These are phyloP conservation scores for Monosporascus sp. DNA, from an alignment of 2,329 filamentous ascomycete genomes.

Conservation along the genomic window DNA sequence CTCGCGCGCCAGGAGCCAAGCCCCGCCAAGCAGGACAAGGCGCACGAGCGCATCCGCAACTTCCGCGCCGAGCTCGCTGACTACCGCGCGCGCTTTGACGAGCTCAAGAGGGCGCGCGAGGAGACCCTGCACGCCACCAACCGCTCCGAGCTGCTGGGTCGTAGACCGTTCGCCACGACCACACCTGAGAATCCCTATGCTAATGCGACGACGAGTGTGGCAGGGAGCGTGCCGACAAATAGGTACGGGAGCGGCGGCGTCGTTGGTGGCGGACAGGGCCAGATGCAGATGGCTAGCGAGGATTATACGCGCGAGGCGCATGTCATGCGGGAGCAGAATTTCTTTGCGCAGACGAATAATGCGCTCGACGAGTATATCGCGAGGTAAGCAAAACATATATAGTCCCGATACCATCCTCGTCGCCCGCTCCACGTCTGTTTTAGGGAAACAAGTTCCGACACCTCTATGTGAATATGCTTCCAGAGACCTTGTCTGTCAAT, in stretches of 20 bases:
- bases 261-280: constrained; percentile 22
- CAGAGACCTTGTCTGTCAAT: too few relatives aligned
- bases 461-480: too few relatives aligned
- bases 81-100: constrained; percentile 72
- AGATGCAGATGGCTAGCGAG: constrained; percentile 44
- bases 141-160: constrained; percentile 75
- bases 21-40: constrained; percentile 86
- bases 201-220: constrained; percentile 37
- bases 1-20: constrained; percentile 87
- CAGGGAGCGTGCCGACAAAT: constrained; percentile 35
- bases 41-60: constrained; percentile 74
- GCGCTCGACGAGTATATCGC: constrained; percentile 94
- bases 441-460: too few relatives aligned
- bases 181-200: constrained; percentile 92
- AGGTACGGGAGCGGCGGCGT: constrained; percentile 29
- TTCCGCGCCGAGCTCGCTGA: constrained; percentile 80
- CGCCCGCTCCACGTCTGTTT: too few relatives aligned
- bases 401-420: too few relatives aligned
- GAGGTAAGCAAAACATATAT: constrained; percentile 30
- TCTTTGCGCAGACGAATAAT: constrained; percentile 74
- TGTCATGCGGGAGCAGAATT: constrained; percentile 82
- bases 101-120: constrained; percentile 70
- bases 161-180: constrained; percentile 71
- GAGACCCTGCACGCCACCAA: constrained; percentile 62
- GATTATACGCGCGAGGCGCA: constrained; percentile 72